Base-by-base conservation (phyloP, 306 rosid species). In the Nissolia schottii region DNA sequence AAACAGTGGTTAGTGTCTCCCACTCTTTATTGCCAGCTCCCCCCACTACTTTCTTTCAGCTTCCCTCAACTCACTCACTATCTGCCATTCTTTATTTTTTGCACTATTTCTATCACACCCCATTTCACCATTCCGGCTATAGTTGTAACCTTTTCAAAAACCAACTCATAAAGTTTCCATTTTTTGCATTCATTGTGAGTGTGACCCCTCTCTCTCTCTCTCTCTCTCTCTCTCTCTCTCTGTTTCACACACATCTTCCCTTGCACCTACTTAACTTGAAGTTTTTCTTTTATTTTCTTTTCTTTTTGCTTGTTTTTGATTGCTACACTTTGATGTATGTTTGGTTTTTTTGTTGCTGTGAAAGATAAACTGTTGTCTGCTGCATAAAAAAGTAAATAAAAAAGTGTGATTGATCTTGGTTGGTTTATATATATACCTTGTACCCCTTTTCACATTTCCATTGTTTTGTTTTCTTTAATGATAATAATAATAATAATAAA, bases 141-240 rank as follows among this genome's bases (percentile, higher is more conserved):
- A 70, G 66, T 67, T 22, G 40, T 22, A 11, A 53, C 73, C 40
- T 76, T 46, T 16, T 19, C 15, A 14, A 27, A 6, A 27, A 68
- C n/a, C 37, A 58, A 12, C 50, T 64, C 68, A 16, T 55, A 22
- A 67, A 76, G 70, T 57, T 29, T 73, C 80, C 57, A 35, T 69
- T 77, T n/a, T 71, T 68, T 53, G 10, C 66, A 45, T 53, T 55
- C 77, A 23, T 73, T 3, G 73, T 78, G 31, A 73, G 74, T 4
- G 0, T 46, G 16, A 37, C 9, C 10, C 12, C 16, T 32, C 24
- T 19, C 60, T 7, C 23, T n/a, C 35, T 24, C 34, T 64, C 46
- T 62, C 15, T 14, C 6, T 35, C 25, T 57, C 10, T 28, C 11
- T 16, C 12, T 3, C 55, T 16, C 7, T 28, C 65, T 25, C 5